A percentile compares a stretch with the other conserved stretches of the same genome.
These are phyloP conservation scores for Wickerhamiella occidentalis DNA, from an alignment of 805 yeast genomes.

Conservation along the genomic window DNA sequence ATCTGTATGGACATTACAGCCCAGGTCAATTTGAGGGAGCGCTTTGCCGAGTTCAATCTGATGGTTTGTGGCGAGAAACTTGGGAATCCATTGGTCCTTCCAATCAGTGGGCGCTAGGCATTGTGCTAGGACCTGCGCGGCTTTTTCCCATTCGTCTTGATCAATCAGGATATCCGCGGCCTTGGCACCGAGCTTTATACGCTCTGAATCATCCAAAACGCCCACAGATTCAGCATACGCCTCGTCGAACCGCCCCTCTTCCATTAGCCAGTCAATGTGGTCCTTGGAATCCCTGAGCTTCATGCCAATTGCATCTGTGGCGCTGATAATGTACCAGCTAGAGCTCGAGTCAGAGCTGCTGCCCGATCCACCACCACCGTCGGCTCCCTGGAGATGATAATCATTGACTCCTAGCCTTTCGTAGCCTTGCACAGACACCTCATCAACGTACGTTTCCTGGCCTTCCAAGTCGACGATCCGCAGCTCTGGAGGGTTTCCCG, in stretches of 20 bases:
- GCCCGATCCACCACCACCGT: no score
- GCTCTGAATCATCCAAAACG: background rate
- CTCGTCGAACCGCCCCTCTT: slow-evolving; percentile 39
- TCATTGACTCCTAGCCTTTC: slow-evolving; percentile 65
- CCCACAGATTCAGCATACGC: slow-evolving; percentile 41
- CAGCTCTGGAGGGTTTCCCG: slow-evolving; percentile 46
- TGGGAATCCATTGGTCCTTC: slow-evolving; percentile 57
- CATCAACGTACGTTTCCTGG: slow-evolving; percentile 68
- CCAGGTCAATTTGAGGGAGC: slow-evolving; percentile 39
- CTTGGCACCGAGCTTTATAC: slow-evolving; percentile 40
- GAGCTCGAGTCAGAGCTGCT: slow-evolving; percentile 17
- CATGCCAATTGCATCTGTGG: slow-evolving; percentile 70
- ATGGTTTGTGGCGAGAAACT: slow-evolving; percentile 39
- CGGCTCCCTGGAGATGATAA: slow-evolving; percentile 29
- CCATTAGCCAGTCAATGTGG: slow-evolving; percentile 59
- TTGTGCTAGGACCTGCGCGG: slow-evolving; percentile 38
- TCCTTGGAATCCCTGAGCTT: slow-evolving; percentile 60
- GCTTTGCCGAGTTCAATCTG: slow-evolving; percentile 36
- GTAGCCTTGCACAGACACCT: slow-evolving; percentile 48
- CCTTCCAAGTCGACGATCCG: slow-evolving; percentile 59
- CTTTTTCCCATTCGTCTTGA: slow-evolving; percentile 42
- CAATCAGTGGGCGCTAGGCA: slow-evolving; percentile 32
- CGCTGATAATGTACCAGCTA: slow-evolving; percentile 57
- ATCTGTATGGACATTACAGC: slow-evolving; percentile 31
- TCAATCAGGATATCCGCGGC: slow-evolving; percentile 32